A percentile compares a stretch with the other conserved stretches of the same genome.
These are phyloP conservation scores for Marchantia polymorpha DNA, from an alignment of 225 moss, liverwort and hornwort species.

Conservation along the genomic window DNA sequence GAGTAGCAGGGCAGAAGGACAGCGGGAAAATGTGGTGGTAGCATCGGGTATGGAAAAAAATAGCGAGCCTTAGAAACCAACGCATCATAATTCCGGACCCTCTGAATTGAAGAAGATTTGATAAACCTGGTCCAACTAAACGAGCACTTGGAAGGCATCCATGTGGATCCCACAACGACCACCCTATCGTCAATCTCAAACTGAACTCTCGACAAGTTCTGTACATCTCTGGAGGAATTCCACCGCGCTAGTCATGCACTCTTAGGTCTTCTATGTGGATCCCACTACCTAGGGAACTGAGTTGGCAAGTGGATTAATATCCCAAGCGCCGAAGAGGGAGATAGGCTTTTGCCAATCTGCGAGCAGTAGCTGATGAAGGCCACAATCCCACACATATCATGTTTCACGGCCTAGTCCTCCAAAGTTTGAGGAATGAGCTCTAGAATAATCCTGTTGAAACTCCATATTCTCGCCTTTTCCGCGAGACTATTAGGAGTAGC, in stretches of 20 bases:
- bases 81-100: neutral
- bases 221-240: neutral
- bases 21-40: neutral
- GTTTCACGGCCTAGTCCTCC: neutral
- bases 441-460: neutral
- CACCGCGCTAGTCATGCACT: slow-evolving; percentile 3
- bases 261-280: neutral
- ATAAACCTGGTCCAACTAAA: neutral
- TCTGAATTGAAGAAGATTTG: neutral
- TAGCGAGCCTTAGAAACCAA: neutral
- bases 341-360: neutral
- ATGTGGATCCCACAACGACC: neutral
- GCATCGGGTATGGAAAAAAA: neutral
- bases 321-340: slow-evolving; percentile 2
- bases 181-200: slow-evolving; percentile 7
- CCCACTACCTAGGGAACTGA: slow-evolving; percentile 10
- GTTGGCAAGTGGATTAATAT: neutral
- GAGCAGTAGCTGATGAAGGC: neutral
- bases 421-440: neutral
- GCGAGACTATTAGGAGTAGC: too few relatives aligned
- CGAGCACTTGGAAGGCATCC: neutral
- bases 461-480: neutral
- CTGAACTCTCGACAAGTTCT: slow-evolving; percentile 14
- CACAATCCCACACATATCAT: neutral
- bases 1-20: neutral